Conservation (phyloP, 2,329 filamentous ascomycete species). For the Thielaviopsis musarum region DNA sequence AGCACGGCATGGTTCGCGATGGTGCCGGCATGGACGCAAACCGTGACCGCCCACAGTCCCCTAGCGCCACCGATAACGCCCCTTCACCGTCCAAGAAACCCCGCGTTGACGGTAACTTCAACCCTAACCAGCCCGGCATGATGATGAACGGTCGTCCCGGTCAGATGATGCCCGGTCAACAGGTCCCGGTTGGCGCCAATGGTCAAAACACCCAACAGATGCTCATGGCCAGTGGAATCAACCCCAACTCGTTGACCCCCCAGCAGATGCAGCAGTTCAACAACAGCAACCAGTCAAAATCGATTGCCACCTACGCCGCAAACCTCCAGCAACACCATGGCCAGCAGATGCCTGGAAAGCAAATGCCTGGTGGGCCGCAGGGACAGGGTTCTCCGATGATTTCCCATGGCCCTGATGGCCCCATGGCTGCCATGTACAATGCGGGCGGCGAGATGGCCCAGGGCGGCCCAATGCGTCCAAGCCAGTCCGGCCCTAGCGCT, state of each 20-base stretch:
- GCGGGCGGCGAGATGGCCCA: constrained; percentile 33
- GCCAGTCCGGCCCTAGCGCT: constrained; percentile 29
- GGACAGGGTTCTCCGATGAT: constrained; percentile 75
- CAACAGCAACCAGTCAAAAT: constrained; percentile 55
- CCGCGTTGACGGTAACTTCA: constrained; percentile 56
- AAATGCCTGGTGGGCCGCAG: constrained; percentile 49
- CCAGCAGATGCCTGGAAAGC: constrained; percentile 63
- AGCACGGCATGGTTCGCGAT: constrained; percentile 74
- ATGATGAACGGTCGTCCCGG: constrained; percentile 56
- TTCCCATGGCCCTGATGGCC: constrained; percentile 49
- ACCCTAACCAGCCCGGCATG: constrained; percentile 52
- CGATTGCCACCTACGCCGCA: constrained; percentile 74
- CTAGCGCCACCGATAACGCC: constrained; percentile 68
- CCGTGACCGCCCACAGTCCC: constrained; percentile 65
- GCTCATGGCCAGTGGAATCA: constrained; percentile 54
- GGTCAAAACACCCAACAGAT: constrained; percentile 39
- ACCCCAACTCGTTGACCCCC: constrained; percentile 53
- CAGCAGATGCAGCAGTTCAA: constrained; percentile 56
- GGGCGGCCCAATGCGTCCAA: constrained; percentile 39
- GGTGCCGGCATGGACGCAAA: constrained; percentile 76
- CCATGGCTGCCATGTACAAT: constrained; percentile 45
- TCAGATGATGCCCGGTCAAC: constrained; percentile 56
- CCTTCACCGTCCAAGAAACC: constrained; percentile 85
- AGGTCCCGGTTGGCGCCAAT: constrained; percentile 38
- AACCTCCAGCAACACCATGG: constrained; percentile 71